Base-by-base conservation (phyloP, 768 basidiomycete species). In the Gloeopeniophorella convolvens region DNA sequence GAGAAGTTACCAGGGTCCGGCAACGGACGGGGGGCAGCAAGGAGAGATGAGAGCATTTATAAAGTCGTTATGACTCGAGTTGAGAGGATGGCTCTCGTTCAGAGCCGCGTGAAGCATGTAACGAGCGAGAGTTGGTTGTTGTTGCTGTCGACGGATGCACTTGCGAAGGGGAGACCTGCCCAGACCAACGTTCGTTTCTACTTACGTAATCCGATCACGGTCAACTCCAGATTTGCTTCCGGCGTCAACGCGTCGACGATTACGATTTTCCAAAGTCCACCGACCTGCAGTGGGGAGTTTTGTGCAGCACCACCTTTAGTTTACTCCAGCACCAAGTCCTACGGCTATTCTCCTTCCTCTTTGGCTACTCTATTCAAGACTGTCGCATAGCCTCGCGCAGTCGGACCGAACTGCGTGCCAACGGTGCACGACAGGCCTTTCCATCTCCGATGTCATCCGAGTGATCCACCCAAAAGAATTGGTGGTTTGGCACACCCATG, bases 61-160 rank as follows among this genome's bases (percentile, higher is more conserved):
- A 26, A 49, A 40, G 24, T 50, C 48, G 56, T 47, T 46, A 21
- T 56, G 46, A 36, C 48, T 51, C 15, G 50, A 58, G 42, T 40
- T 51, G 57, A 56, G 57, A 58, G 54, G 55, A 48, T 48, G 33
- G 57, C 57, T 48, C 57, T 58, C 57, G 57, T 56, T 48, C 26
- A 51, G 50, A 48, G 54, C 54, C 42, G 57, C 49, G 42, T 56
- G 54, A 36, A 51, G 54, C 57, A 58, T 58, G 51, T 48, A 58
- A 45, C 49, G 33, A 48, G 37, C 35, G 46, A 21, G 18, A 31
- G 28, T 49, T 45, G 33, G 30, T 43, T 28, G 45, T 56, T 27
- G 44, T 43, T 26, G 48, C 37, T 21, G 37, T 27, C 50, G 41
- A 41, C 45, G 15, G 32, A 10, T 33, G 4, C 44, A 44, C 42